phyloP scores from a whole-genome alignment of 2,329 filamentous ascomycete genomes.

The Pseudocercospora cruenta region DNA sequence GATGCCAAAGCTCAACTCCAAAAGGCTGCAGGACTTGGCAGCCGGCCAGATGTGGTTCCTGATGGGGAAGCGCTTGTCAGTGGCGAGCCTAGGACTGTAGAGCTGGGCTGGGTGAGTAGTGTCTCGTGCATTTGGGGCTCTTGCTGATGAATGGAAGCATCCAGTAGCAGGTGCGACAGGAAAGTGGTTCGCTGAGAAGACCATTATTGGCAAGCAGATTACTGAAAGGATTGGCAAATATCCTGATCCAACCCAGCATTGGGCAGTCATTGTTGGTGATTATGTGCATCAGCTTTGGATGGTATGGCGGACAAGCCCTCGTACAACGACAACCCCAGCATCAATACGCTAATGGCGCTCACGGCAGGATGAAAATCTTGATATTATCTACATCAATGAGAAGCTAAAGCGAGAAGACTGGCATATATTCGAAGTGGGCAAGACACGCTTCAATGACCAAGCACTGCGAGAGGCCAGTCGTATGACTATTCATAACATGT shows the following conservation, averaged over 20 bases:
- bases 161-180: constrained; percentile 19
- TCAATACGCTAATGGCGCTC: not conserved
- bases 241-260: constrained; percentile 28
- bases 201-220: constrained; percentile 23
- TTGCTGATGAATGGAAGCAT: constrained; percentile 12
- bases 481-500: constrained; percentile 28
- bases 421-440: constrained; percentile 25
- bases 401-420: constrained; percentile 24
- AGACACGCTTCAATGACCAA: constrained; percentile 27
- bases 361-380: constrained; percentile 21
- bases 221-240: constrained; percentile 23
- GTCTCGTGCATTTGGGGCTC: not conserved
- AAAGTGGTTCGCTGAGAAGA: constrained; percentile 26
- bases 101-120: constrained; percentile 19
- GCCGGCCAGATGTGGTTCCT: constrained; percentile 19
- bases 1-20: constrained; percentile 20
- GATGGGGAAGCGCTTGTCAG: constrained; percentile 22
- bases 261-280: constrained; percentile 25
- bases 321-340: not conserved
- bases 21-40: constrained; percentile 19
- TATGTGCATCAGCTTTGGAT: constrained; percentile 30
- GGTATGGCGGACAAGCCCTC: constrained; percentile 8
- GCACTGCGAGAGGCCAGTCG: constrained; percentile 22
- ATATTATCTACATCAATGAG: constrained; percentile 29
- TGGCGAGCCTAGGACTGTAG: constrained; percentile 18